Evolutionary conservation across 2,329 filamentous ascomycete species (phyloP).

Genomic region (Claviceps purpurea): DNA sequence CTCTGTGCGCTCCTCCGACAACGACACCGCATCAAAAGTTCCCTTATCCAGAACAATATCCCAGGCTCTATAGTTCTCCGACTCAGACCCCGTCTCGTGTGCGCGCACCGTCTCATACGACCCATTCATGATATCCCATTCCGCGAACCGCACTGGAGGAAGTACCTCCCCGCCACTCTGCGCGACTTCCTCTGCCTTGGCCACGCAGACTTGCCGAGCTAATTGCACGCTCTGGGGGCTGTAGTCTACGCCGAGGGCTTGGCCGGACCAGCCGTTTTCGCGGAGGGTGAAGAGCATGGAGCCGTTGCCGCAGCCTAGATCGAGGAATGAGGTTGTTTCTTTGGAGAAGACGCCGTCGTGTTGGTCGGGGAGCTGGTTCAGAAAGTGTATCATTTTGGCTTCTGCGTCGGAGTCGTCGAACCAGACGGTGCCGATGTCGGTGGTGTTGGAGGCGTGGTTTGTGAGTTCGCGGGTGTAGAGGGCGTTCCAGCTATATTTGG

Average conservation of each 20-base stretch:
- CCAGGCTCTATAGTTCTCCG: slow-evolving; percentile 40
- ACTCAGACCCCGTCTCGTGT: slow-evolving; percentile 5
- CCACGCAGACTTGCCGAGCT: slow-evolving; percentile 47
- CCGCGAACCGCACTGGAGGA: slow-evolving; percentile 26
- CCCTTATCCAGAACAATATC: slow-evolving; percentile 96
- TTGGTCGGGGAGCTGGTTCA: slow-evolving; percentile 28
- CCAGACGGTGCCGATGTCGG: slow-evolving; percentile 84
- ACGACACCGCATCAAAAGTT: slow-evolving; percentile 86
- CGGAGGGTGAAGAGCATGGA: slow-evolving; percentile 75
- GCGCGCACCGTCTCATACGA: slow-evolving; percentile 20
- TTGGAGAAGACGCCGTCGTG: slow-evolving; percentile 1
- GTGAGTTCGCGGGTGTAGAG: slow-evolving; percentile 58
- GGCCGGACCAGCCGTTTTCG: slow-evolving; percentile 48
- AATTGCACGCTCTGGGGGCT: slow-evolving; percentile 61
- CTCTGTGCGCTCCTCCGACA: slow-evolving; percentile 44
- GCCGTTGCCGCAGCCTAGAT: slow-evolving; percentile 90
- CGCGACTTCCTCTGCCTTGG: slow-evolving; percentile 10
- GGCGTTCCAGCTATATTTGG: slow-evolving; percentile 52
- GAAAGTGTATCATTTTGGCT: slow-evolving; percentile 59
- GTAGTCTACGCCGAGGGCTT: slow-evolving; percentile 82
- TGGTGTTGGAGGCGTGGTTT: slow-evolving; percentile 58
- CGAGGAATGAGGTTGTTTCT: slow-evolving; percentile 51
- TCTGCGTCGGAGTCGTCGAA: slow-evolving; percentile 90
- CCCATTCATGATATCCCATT: slow-evolving; percentile 51
- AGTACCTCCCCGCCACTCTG: too few species aligned